Base-by-base conservation (phyloP, 192 early-diverging fungal genomes). In the Coemansia sp. region DNA sequence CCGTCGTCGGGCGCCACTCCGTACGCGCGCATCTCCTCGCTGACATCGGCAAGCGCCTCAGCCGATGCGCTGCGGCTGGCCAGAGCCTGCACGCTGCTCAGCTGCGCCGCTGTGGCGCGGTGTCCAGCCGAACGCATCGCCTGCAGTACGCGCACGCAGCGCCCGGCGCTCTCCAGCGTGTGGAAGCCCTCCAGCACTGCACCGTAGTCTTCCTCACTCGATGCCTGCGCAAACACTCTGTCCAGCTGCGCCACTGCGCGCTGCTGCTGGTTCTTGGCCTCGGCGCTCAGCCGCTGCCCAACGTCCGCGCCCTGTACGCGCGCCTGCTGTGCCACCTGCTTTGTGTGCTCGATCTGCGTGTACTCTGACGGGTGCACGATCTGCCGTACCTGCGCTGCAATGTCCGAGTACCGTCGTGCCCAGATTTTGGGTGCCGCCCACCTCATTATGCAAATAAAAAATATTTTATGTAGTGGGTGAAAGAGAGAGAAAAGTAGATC, bases 181-280 rank as follows among this genome's bases (percentile, higher is more conserved):
- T 40, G 39, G 61, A 60, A 80, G 7, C 70, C 76, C 10, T 72
- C 67, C 6, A 80, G 43, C 39, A 80, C 48, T 35, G 70, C 70
- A 19, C 34, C 35, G 43, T 60, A 62, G 14, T 71, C 69, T 9
- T 34, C 39, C 1, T n/a, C 14, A 3, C 50, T 33, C 26, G 61
- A 15, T 2, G 56, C 40, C 1, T 21, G n/a, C 29, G 27, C 33
- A 50, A 29, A 53, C 26, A 37, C 58, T 21, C 21, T 33, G 22
- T 52, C 46, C 9, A 80, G 63, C 35, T 22, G 42, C 8, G 3
- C 11, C n/a, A 22, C 22, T 7, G 56, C 44, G 12, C 8, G 57
- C 4, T 27, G n/a, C 15, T 17, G 26, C 21, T 39, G 54, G 27
- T 33, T 11, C 41, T 29, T 21, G 17, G 34, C 18, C 4, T 53